Base-by-base conservation (phyloP, 2,329 filamentous ascomycete species). In the Colletotrichum liriopes region DNA sequence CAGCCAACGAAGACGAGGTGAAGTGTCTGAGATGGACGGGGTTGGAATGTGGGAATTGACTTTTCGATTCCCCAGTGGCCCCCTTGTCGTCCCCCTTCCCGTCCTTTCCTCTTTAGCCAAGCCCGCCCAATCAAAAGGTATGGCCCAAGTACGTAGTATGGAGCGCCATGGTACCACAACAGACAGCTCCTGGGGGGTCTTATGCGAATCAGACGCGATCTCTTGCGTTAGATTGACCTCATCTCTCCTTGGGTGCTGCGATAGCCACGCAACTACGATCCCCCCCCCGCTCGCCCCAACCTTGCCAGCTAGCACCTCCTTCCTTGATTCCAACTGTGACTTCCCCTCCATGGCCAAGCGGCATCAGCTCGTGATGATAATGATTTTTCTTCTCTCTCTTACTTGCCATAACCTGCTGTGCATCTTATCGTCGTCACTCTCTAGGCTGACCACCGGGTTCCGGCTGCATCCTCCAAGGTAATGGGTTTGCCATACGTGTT, bases 101-200 rank as follows among this genome's bases (percentile, higher is more conserved):
- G 39, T 45, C 56, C 49, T 71, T 71, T 71, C 68, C 68, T 41
- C 63, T 71, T 71, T 61, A 29, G 56, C 56, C 16, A 56, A 29
- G 9, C 3, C 23, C 23, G 51, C 26, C 68, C 68, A 71, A 71
- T 71, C 56, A 68, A 37, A 37, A 20, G 37, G 14, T 26, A 14
- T n/a, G 20, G 5, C 47, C 32, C 16, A 23, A 37, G 32, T n/a
- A n/a, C n/a, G n/a, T n/a, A n/a, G n/a, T n/a, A 37, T 37, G 55
- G 32, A 29, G 23, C 35, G 39, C n/a, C 23, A 37, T 20, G 47
- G 41, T 58, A 20, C 39, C 63, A 71, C 39, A 60, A 32, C 55
- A 61, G 47, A 60, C 11, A 26, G 18, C 35, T 47, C n/a, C 35
- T 26, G 5, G 37, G 49, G 23, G 16, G 7, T 47, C 52, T 52